Evolutionary conservation across 331 rosid species (phyloP), one percentile per base, ranked within the genome.

Genomic region (Rhamnella rubrinervis): DNA sequence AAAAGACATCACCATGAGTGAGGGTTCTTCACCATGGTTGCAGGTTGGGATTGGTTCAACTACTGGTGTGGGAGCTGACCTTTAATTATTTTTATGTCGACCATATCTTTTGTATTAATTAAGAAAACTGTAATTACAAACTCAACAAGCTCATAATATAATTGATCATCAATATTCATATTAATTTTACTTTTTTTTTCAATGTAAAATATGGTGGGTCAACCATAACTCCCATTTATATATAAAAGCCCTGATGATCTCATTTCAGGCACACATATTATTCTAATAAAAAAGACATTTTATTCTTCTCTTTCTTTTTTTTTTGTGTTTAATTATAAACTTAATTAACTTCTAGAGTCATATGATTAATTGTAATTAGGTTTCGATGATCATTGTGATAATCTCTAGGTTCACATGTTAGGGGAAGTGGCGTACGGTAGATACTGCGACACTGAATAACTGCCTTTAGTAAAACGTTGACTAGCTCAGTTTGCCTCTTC

Each of bases 11-110:
- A 88, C 64, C 65, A 70, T 63, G 47, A 82, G 85, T 78, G 91
- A 88, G 60, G 85, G 78, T 74, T 84, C 92, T 63, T 87, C 97
- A 5, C 87, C 91, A 51, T 93, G 98, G 98, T 80, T 93, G 84
- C 97, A 93, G 72, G 91, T 93, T 56, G 98, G 97, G 69, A 85
- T 93, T 39, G 89, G 95, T 81, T 82, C 97, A 81, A 77, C 92
- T 26, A 80, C 86, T 49, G 88, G 86, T 64, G 85, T 86, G 18
- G 85, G 78, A 28, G 71, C 80, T 73, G 88, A 84, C 74, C 80
- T 85, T 16, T 83, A 61, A 84, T 5, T 49, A 76, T 67, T 78
- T 71, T 51, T 6, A 60, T 68, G 73, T 40, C 56, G 7, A 31
- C 35, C 35, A 31, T 81, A 82, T 67, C 80, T 78, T 69, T 75